Evolutionary conservation across 495 filamentous ascomycete genomes (phyloP).

Genomic region (Daldinia caldariorum): DNA sequence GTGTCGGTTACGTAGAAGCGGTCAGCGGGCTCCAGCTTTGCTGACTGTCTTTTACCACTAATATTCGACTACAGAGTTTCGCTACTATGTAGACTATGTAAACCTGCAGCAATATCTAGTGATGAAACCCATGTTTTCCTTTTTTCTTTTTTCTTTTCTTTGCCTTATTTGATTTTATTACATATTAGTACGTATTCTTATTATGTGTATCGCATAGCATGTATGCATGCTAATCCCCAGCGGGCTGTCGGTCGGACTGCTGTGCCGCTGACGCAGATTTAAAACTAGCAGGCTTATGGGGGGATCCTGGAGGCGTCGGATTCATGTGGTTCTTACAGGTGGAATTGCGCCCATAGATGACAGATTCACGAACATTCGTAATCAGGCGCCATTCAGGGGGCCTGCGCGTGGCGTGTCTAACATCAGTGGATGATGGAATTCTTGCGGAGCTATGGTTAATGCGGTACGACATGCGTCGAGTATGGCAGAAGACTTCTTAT

Average conservation of each 20-base stretch:
- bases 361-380: slow-evolving; percentile 10
- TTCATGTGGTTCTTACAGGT: slow-evolving; percentile 2
- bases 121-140: neutral
- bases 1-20: slow-evolving; percentile 1
- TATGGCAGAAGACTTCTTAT: slow-evolving; percentile 1
- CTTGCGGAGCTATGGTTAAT: slow-evolving; percentile 30
- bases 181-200: neutral
- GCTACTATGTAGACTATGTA: slow-evolving; percentile 21
- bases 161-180: too few relatives aligned
- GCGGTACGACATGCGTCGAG: slow-evolving; percentile 36
- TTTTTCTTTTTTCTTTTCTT: neutral
- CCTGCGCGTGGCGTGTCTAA: slow-evolving; percentile 44
- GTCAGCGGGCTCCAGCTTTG: slow-evolving; percentile 38
- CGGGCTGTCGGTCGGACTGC: slow-evolving; percentile 16
- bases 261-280: slow-evolving; percentile 34
- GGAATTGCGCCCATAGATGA: slow-evolving; percentile 22
- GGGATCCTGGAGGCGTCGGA: neutral
- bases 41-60: slow-evolving; percentile 41
- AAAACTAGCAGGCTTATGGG: slow-evolving; percentile 7
- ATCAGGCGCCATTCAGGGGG: slow-evolving; percentile 24
- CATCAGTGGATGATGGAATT: slow-evolving; percentile 35
- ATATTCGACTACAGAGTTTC: slow-evolving; percentile 15
- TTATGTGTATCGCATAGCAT: slow-evolving; percentile 17
- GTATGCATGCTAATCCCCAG: slow-evolving; percentile 2
- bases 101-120: slow-evolving; percentile 2